Evolutionary conservation across 2,329 filamentous ascomycete species (phyloP).

Genomic region (Sordariomycetes sp.): DNA sequence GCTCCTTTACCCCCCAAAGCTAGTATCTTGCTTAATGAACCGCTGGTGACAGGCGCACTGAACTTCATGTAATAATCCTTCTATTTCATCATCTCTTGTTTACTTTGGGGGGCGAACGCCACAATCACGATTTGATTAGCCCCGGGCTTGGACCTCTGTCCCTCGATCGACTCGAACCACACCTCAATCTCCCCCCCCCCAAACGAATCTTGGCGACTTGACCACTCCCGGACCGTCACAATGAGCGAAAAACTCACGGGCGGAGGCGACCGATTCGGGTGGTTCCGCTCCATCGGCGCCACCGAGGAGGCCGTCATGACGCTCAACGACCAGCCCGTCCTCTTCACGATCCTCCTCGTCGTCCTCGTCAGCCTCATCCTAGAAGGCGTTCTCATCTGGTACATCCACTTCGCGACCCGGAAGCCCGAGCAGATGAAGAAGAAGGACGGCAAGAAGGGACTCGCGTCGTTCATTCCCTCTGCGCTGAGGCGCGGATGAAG

Average conservation of each 20-base stretch:
- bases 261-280: constrained; percentile 46
- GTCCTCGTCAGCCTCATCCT: constrained; percentile 34
- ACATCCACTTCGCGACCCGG: constrained; percentile 44
- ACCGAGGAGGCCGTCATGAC: constrained; percentile 43
- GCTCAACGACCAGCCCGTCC: constrained; percentile 46
- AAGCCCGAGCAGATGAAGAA: constrained; percentile 48
- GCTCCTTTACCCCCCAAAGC: constrained; percentile 4
- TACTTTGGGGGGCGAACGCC: background rate
- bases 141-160: background rate
- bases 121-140: background rate
- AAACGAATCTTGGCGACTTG: background rate
- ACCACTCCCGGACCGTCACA: background rate
- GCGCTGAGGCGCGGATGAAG: background rate
- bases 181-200: constrained; percentile 5
- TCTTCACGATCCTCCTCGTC: constrained; percentile 43
- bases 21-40: constrained; percentile 8
- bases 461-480: background rate
- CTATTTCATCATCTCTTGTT: constrained; percentile 7
- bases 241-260: constrained; percentile 37
- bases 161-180: constrained; percentile 8
- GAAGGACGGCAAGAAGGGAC: constrained; percentile 26
- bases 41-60: constrained; percentile 6
- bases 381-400: constrained; percentile 36
- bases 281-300: constrained; percentile 41
- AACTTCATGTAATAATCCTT: constrained; percentile 4